These are phyloP conservation scores for Mucor irregularis DNA, from an alignment of 371 early-diverging fungal genomes.

Conservation along the genomic window DNA sequence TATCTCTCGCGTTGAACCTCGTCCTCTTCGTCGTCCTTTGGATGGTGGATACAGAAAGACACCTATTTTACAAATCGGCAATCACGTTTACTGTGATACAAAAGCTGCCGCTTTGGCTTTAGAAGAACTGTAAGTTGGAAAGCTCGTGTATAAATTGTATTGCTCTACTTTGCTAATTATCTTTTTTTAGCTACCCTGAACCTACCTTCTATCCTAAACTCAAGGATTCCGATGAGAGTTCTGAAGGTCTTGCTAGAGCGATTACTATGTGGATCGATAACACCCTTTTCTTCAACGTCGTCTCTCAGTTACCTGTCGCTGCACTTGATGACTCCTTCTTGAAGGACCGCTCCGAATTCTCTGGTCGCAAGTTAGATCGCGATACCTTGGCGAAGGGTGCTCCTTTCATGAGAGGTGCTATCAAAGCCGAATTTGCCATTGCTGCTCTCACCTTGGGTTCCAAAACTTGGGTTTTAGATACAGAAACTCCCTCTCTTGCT, in stretches of 20 bases:
- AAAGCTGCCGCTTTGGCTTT: slow-evolving; percentile 51
- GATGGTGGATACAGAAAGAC: slow-evolving; percentile 61
- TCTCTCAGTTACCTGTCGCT: slow-evolving; percentile 13
- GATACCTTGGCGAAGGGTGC: slow-evolving; percentile 1
- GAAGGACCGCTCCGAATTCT: slow-evolving; percentile 12
- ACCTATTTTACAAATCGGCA: slow-evolving; percentile 63
- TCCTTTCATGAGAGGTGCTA: slow-evolving; percentile 12
- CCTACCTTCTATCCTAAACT: slow-evolving; percentile 17
- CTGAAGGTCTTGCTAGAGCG: slow-evolving; percentile 8
- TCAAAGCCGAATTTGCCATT: slow-evolving; percentile 10
- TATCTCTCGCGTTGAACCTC: slow-evolving; percentile 30
- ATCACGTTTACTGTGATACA: slow-evolving; percentile 56
- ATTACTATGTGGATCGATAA: slow-evolving; percentile 18
- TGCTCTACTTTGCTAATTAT: too few species aligned
- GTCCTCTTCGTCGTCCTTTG: slow-evolving; percentile 47
- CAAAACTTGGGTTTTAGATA: slow-evolving; percentile 22
- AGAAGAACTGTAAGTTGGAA: slow-evolving; percentile 44
- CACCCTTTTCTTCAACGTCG: slow-evolving; percentile 9
- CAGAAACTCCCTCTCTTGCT: slow-evolving; percentile 1
- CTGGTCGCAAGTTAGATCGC: slow-evolving; percentile 11
- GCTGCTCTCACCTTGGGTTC: slow-evolving; percentile 1
- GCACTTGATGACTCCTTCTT: slow-evolving; percentile 10
- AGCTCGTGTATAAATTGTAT: too few species aligned
- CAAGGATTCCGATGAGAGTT: background rate
- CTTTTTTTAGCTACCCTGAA: slow-evolving; percentile 13